Evolutionary conservation across 73 alveolate genomes (phyloP), one percentile per base, ranked within the genome.

Genomic region (Tetrahymena malaccensis): DNA sequence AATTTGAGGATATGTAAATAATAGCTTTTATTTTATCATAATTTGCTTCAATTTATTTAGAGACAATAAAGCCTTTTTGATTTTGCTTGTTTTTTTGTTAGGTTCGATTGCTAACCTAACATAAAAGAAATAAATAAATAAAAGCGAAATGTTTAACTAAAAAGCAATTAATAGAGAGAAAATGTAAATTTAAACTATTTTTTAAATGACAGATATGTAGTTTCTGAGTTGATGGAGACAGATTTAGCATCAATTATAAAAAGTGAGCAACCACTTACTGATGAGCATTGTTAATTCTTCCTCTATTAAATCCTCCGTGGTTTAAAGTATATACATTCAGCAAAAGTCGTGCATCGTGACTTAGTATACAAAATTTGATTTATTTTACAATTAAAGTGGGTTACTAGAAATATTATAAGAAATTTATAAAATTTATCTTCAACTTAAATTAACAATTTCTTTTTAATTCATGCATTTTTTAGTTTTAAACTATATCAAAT

Each of bases 261-360:
- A 94, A 94, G 98, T 85, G 96, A 97, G 43, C 97, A 98, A 85
- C 97, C 94, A 93, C 96, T 98, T 43, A 98, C 98, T 33, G 99
- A 98, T 57, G 99, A 98, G 33, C 99, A 98, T 95, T 95, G 96
- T 17, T 97, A 97, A 94, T 98, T 98, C 97, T 98, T 98, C 96
- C 96, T 98, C 43, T 98, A 98, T 97, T 97, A 98, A 97, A 97
- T 98, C 40, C 96, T 98, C 43, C 96, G 99, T 44, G 99, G 99
- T 31, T 96, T 98, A 44, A 98, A 98, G 96, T 98, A 98, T 94
- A 98, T 98, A 84, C 99, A 98, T 95, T 97, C 99, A 34, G 99
- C 99, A 34, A 96, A 97, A 25, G 98, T 98, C 19, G 94, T 98
- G 35, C 99, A 98, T 96, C 84, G 99, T 85, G 99, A 97, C 83